Conservation (phyloP, 768 basidiomycete species). For the Leucocoprinus sp. region DNA sequence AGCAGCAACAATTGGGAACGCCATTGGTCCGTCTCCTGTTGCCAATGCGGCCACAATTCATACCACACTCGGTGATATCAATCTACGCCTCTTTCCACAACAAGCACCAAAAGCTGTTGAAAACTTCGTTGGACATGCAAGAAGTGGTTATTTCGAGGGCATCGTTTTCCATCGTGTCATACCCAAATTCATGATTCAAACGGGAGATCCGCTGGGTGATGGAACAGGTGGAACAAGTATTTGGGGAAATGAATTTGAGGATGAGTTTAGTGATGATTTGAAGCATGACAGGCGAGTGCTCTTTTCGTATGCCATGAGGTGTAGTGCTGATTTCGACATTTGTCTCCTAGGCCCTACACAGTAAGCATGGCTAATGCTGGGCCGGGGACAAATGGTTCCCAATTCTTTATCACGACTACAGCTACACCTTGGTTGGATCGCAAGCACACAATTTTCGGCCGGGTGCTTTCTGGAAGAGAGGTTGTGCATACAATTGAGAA, state of each 20-base stretch:
- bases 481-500: conserved; percentile 90
- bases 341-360: conserved; percentile 69
- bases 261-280: conserved; percentile 85
- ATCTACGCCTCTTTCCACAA: conserved; percentile 80
- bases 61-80: conserved; percentile 92
- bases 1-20: conserved; percentile 40
- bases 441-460: conserved; percentile 90
- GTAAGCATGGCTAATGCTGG: conserved; percentile 95
- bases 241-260: conserved; percentile 87
- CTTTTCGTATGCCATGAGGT: neutral
- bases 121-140: conserved; percentile 91
- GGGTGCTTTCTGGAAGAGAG: conserved; percentile 80
- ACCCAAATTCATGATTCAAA: conserved; percentile 98
- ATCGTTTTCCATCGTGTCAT: conserved; percentile 97
- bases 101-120: conserved; percentile 94
- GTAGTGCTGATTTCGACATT: neutral
- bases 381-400: conserved; percentile 85
- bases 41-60: conserved; percentile 85
- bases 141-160: conserved; percentile 86
- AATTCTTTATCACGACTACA: conserved; percentile 97
- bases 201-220: conserved; percentile 91
- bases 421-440: conserved; percentile 91
- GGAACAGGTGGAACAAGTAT: conserved; percentile 89
- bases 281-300: conserved; percentile 76
- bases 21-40: conserved; percentile 57